Evolutionary conservation across 768 basidiomycete genomes (phyloP).

Genomic region (Rickenella mellea): DNA sequence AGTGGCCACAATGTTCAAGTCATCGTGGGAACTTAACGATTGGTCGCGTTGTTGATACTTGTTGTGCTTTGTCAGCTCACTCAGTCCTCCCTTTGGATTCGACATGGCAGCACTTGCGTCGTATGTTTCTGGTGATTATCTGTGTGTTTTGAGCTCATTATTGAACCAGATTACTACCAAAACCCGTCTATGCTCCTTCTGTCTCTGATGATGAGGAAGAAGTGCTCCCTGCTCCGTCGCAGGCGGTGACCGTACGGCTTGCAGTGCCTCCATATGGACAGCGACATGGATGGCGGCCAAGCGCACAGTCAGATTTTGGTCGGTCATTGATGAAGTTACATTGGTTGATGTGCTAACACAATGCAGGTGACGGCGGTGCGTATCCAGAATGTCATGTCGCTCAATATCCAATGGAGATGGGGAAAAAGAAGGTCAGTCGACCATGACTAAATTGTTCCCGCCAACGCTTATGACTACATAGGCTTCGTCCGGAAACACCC

Average conservation of each 20-base stretch:
- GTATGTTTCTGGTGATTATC: conserved; percentile 33
- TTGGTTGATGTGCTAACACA: conserved; percentile 5
- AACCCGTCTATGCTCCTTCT: conserved; percentile 45
- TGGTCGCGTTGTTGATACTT: neutral
- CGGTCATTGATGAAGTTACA: conserved; percentile 16
- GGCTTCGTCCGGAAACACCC: conserved; percentile 88
- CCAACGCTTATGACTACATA: conserved; percentile 16
- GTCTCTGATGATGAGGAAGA: conserved; percentile 57
- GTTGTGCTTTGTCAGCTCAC: neutral
- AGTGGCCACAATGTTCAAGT: too few relatives aligned
- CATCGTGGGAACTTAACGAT: too few relatives aligned
- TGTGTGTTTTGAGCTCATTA: conserved; percentile 5
- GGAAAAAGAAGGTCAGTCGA: conserved; percentile 76
- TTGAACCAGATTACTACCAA: conserved; percentile 53
- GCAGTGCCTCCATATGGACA: conserved; percentile 79
- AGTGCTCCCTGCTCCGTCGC: conserved; percentile 22
- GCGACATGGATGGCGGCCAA: conserved; percentile 79
- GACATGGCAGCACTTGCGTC: conserved; percentile 64
- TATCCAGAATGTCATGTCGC: conserved; percentile 95
- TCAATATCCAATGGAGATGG: conserved; percentile 94
- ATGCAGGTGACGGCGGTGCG: conserved; percentile 70
- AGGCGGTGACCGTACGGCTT: conserved; percentile 37
- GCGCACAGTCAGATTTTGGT: conserved; percentile 78
- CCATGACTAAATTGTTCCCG: conserved; percentile 1
- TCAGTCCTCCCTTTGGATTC: neutral